Percentiles rank a stretch among this genome's conserved stretches.
Conservation (phyloP, 2,329 filamentous ascomycete species). For the Lasiodiplodia theobromae region DNA sequence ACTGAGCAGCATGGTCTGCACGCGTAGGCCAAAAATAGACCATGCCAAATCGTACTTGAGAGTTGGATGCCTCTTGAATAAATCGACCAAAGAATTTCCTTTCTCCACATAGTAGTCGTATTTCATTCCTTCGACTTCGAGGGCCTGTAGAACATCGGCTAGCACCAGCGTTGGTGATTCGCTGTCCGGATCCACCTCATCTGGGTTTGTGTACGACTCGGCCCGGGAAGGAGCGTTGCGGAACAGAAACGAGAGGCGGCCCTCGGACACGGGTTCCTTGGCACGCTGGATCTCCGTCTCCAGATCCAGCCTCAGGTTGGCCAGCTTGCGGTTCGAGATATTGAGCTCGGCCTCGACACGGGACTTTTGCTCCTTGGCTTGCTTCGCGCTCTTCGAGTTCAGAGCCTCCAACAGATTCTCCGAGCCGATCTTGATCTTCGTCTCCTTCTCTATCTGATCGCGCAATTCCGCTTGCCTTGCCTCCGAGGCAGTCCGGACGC, state of each 20-base stretch:
- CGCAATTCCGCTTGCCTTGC: slow-evolving; percentile 77
- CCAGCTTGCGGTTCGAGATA: slow-evolving; percentile 78
- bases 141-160: slow-evolving; percentile 85
- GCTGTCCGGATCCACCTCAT: slow-evolving; percentile 70
- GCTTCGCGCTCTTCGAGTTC: slow-evolving; percentile 93
- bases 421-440: slow-evolving; percentile 97
- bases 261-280: slow-evolving; percentile 61
- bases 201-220: slow-evolving; percentile 53
- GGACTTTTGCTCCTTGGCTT: slow-evolving; percentile 73
- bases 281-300: slow-evolving; percentile 67
- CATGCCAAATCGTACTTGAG: slow-evolving; percentile 97
- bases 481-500: slow-evolving; percentile 64
- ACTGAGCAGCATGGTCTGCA: slow-evolving; percentile 95
- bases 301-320: slow-evolving; percentile 64
- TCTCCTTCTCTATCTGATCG: slow-evolving; percentile 90
- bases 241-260: slow-evolving; percentile 65
- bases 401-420: slow-evolving; percentile 97
- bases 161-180: slow-evolving; percentile 94
- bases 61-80: slow-evolving; percentile 93
- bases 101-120: slow-evolving; percentile 95
- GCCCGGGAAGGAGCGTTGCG: slow-evolving; percentile 62
- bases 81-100: slow-evolving; percentile 89
- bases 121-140: slow-evolving; percentile 86
- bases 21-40: slow-evolving; percentile 90
- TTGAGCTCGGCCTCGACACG: slow-evolving; percentile 82